Conservation (phyloP, 192 early-diverging fungal species). For the Thoreauomyces humboldtii region DNA sequence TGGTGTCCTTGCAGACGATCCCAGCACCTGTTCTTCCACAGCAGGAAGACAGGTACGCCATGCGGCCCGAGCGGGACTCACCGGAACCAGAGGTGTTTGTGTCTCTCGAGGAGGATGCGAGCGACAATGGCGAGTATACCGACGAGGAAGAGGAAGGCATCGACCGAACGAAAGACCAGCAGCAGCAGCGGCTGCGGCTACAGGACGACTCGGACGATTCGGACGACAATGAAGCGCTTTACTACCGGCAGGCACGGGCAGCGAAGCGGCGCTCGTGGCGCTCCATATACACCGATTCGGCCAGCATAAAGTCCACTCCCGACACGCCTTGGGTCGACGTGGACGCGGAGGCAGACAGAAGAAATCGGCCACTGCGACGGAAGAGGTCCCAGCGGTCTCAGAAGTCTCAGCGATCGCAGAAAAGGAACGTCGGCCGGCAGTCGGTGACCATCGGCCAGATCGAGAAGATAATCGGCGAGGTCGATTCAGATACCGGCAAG, state of each 20-base stretch:
- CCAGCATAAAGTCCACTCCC: background rate
- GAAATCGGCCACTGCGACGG: background rate
- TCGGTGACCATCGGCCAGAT: too few relatives aligned
- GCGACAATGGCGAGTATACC: background rate
- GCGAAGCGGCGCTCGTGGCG: slow-evolving; percentile 1
- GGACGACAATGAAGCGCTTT: background rate
- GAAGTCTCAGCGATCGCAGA: too few relatives aligned
- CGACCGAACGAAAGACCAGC: background rate
- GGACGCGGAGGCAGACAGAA: background rate
- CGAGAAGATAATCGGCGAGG: too few relatives aligned
- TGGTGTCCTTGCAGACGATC: background rate
- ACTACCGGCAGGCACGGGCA: background rate
- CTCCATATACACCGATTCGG: slow-evolving; percentile 8
- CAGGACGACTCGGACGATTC: background rate
- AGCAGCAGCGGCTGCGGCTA: background rate
- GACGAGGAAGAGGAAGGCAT: background rate
- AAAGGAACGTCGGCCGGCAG: too few relatives aligned
- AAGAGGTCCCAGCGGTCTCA: background rate
- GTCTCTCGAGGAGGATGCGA: background rate
- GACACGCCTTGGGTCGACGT: slow-evolving; percentile 4
- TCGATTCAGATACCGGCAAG: too few relatives aligned
- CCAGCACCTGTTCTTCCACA: background rate
- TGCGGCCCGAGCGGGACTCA: background rate
- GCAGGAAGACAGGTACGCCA: background rate
- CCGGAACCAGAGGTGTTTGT: slow-evolving; percentile 1